Conservation (phyloP, 2,329 filamentous ascomycete genomes). For the Macrophomina phaseolina region DNA sequence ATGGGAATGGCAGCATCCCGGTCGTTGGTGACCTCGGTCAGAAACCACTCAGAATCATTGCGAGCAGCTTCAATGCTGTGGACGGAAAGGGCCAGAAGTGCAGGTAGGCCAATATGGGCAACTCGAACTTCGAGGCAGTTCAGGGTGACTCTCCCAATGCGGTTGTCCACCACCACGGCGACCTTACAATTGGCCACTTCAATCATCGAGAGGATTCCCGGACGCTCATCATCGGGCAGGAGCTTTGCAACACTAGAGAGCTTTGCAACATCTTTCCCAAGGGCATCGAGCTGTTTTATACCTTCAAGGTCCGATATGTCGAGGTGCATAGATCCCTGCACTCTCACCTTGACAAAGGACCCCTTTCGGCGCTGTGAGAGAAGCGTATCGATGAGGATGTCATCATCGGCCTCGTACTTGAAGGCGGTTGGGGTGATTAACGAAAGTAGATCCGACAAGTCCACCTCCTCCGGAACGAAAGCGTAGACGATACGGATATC, state of each 20-base stretch:
- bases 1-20: conserved; percentile 62
- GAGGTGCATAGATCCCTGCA: conserved; percentile 42
- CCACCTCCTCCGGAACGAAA: conserved; percentile 73
- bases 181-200: conserved; percentile 50
- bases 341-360: conserved; percentile 73
- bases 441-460: conserved; percentile 81
- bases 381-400: conserved; percentile 92
- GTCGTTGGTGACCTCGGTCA: conserved; percentile 64
- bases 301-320: conserved; percentile 66
- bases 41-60: conserved; percentile 72
- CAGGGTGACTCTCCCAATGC: conserved; percentile 66
- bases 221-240: conserved; percentile 91
- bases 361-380: conserved; percentile 86
- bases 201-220: conserved; percentile 81
- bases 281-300: conserved; percentile 69
- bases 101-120: conserved; percentile 77
- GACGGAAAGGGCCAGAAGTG: conserved; percentile 79
- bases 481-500: conserved; percentile 76
- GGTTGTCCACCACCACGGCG: conserved; percentile 67
- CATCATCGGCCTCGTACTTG: conserved; percentile 86
- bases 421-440: conserved; percentile 91
- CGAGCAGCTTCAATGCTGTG: conserved; percentile 66
- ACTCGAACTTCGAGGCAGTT: conserved; percentile 36
- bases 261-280: conserved; percentile 80
- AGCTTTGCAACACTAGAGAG: conserved; percentile 92